Evolutionary conservation across 1,284 basidiomycete species (phyloP), one percentile per base, ranked within the genome.

Genomic region (Veloboletus limbatus): DNA sequence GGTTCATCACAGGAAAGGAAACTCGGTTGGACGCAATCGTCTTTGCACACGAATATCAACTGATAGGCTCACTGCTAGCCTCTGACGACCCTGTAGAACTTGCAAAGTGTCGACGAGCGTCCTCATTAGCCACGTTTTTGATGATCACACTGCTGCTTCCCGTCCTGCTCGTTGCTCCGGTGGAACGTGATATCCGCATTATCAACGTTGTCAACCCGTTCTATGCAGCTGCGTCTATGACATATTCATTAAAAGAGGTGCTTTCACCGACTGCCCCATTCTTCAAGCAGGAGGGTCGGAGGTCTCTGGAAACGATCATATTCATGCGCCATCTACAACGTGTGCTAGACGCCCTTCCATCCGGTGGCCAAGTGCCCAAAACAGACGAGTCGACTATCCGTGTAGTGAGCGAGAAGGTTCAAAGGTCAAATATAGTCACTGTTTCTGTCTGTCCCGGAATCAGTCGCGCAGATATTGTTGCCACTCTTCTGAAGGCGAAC

Each of bases 181-280:
- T 77, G 6, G 90, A 93, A 61, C 78, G 91, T 34, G 88, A 92
- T 55, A 91, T 95, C 41, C 82, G 91, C 16, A 78, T 94, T 52
- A 71, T 94, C 57, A 81, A 81, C 48, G 75, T 93, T 33, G 76
- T 92, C 59, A 92, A 92, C 51, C 88, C 89, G 1, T 88, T 88
- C 53, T 93, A 92, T 58, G 82, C 88, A 3, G 88, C 91, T 2
- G 78, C 82, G 0, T 73, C 83, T 2, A 76, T 77, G 1, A 69
- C 70, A 0, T 74, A 78, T 52, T 62, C 71, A 16, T 54, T 63
- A 8, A 46, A 63, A 3, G 26, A 49, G 14, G 55, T 50, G 3
- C 54, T 53, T n/a, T 35, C 55, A 39, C 40, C 45, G 9, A 28
- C 56, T 0, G 55, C 64, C 0, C 69, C 79, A 0, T 54, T 76